Base-by-base conservation (phyloP, 2,329 filamentous ascomycete species). In the Penicillium vulpinum region DNA sequence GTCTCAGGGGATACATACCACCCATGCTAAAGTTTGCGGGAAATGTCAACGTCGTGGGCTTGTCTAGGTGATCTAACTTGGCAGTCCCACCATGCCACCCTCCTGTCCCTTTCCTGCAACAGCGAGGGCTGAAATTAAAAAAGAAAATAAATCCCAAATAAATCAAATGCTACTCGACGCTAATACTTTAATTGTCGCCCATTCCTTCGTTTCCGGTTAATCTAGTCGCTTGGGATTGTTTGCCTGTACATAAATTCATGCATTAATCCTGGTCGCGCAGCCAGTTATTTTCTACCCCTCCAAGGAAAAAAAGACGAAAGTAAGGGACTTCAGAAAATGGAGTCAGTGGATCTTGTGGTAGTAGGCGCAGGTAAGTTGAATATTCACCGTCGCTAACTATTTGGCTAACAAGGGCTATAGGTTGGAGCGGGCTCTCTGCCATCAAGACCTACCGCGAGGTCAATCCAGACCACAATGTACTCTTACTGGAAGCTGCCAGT, bases 361-460 rank as follows among this genome's bases (percentile, higher is more conserved):
- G 62, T 73, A 39, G 71, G 71, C 49, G 69, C 61, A 50, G 67
- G 67, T 70, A 49, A 54, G 58, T 62, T 4, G 26, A 13, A 6
- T 21, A 21, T 39, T 40, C 38, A 26, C 26, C 24, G 26, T 50
- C 29, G 39, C 70, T 72, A 85, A 2, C 71, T 71, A 1, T 65
- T 72, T 29, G 61, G 65, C 5, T 50, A 24, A 60, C 26, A 15
- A n/a, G 67, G 84, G 10, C 68, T 75, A 5, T 26, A 76, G 81
- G 82, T 56, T 80, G 76, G 76, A 79, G 77, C 66, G 88, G 87
- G 22, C 76, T 90, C 31, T 81, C 79, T 1, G 80, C 82, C 21
- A 83, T 87, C 46, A 87, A 87, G 71, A 83, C 83, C 22, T 86
- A 85, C 67, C 80, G 81, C 51, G 77, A 84, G 61, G 68, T 86